Conservation (phyloP, 2,329 filamentous ascomycete species). For the Pseudocercospora pini-densiflorae region DNA sequence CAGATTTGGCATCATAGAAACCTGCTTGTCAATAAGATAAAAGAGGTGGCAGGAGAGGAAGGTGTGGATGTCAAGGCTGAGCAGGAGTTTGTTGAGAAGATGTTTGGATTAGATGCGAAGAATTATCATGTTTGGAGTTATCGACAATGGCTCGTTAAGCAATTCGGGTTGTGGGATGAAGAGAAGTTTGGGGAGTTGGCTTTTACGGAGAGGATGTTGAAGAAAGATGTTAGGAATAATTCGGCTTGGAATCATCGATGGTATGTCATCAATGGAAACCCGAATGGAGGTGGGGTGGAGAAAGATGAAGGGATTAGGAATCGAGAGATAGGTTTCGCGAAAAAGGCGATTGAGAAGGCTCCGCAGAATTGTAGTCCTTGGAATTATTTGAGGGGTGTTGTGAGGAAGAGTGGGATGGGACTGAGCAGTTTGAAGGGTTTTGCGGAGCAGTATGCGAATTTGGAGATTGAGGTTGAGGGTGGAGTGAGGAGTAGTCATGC, state of each 20-base stretch:
- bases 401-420: constrained; percentile 66
- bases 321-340: constrained; percentile 71
- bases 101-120: constrained; percentile 86
- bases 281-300: constrained; percentile 38
- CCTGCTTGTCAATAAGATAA: constrained; percentile 60
- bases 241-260: constrained; percentile 98
- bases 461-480: constrained; percentile 47
- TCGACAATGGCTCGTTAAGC: constrained; percentile 75
- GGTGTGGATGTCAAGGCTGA: constrained; percentile 52
- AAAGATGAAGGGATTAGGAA: constrained; percentile 63
- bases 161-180: constrained; percentile 59
- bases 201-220: constrained; percentile 73
- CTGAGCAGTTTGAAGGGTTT: constrained; percentile 58
- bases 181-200: constrained; percentile 60
- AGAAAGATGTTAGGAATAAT: constrained; percentile 88
- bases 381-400: constrained; percentile 84
- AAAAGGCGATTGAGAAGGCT: constrained; percentile 73
- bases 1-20: constrained; percentile 85
- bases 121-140: constrained; percentile 99
- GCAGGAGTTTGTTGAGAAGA: constrained; percentile 73
- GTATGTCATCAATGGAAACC: constrained; percentile 79
- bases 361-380: constrained; percentile 95
- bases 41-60: background rate
- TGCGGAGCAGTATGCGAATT: constrained; percentile 58
- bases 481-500: constrained; percentile 64